Evolutionary conservation across 2,329 filamentous ascomycete genomes (phyloP), one percentile per base, ranked within the genome.

Genomic region (Bipolaris sorokiniana): DNA sequence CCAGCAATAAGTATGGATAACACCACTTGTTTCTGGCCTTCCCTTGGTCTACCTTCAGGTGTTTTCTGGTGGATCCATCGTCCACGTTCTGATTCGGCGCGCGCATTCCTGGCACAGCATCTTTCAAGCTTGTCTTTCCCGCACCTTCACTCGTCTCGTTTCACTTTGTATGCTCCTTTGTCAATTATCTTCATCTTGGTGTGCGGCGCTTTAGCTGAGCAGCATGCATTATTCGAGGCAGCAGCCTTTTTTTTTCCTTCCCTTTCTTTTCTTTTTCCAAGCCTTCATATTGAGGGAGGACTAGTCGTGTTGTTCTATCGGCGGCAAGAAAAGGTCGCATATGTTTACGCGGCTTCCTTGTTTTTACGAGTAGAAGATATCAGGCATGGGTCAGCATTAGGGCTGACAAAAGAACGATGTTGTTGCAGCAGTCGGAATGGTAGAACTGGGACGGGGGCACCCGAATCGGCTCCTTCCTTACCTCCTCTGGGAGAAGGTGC

Each of bases 1-100:
- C 65, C 58, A 64, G 59, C 59, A 58, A 63, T 61, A 65, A 61
- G 65, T 61, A 56, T 52, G 45, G 51, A 60, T 45, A 18, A 44
- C 23, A 48, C 42, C 53, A 53, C 51, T 68, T 51, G 50, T 58
- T 45, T 48, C 51, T 50, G 50, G 53, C 50, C 50, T 61, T 41
- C 44, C 55, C 45, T 54, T 48, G 26, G 40, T 58, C 40, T 46
- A 58, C 66, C 63, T 60, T 68, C 54, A 64, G 65, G 65, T 55
- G 44, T 51, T 20, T 62, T 66, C 57, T 31, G 54, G 49, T 47
- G 31, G 46, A 53, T 33, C 50, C 50, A 48, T 51, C 31, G 26
- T 44, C 41, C 41, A 26, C 54, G 47, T 54, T 54, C 49, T 42
- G 55, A 47, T 57, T 44, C 23, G 41, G 34, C 37, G 44, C 37